Evolutionary conservation across 805 yeast genomes (phyloP), one percentile per base, ranked within the genome.

Genomic region (Zygosaccharomyces rouxii): DNA sequence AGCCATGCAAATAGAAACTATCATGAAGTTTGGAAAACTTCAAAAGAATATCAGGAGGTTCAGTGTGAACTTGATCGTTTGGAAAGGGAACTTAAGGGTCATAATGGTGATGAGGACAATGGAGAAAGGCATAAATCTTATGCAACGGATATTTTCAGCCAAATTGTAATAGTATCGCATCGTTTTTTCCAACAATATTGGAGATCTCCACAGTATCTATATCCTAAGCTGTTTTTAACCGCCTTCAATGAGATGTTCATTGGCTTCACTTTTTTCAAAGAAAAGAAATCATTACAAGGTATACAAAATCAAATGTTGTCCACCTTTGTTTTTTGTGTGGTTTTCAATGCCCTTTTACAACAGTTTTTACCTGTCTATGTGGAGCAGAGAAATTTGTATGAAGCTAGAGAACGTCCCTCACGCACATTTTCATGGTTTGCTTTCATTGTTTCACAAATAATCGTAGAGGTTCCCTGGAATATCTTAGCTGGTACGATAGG

Each of bases 241-340:
- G 60, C 76, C 16, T 66, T 76, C 40, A 68, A 86, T 39, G 71
- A 83, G 13, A 56, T 85, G 26, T 84, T 84, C 71, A 81, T 82
- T 63, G 89, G 89, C 44, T 84, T 84, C 67, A 77, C 89, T 3
- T 83, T 84, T 67, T 86, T 78, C 73, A 81, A 81, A 52, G 86
- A 92, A 22, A 72, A 72, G 48, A 75, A 71, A 16, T 74, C 88
- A 2, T 60, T 77, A 40, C 92, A 80, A 68, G 83, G 87, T 62
- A 64, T 87, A 58, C 96, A 89, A 67, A 87, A 87, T 67, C 94
- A 84, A 71, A 81, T 86, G 89, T 79, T 84, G 58, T 73, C 89
- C 2, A 61, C 84, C 37, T 86, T 86, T 71, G 83, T 85, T 87
- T 76, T 81, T 58, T 63, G 79, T 37, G 73, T 79, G 56, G 70